phyloP scores from a whole-genome alignment of 2,329 filamentous ascomycete genomes.

The Aspergillus piperis region DNA sequence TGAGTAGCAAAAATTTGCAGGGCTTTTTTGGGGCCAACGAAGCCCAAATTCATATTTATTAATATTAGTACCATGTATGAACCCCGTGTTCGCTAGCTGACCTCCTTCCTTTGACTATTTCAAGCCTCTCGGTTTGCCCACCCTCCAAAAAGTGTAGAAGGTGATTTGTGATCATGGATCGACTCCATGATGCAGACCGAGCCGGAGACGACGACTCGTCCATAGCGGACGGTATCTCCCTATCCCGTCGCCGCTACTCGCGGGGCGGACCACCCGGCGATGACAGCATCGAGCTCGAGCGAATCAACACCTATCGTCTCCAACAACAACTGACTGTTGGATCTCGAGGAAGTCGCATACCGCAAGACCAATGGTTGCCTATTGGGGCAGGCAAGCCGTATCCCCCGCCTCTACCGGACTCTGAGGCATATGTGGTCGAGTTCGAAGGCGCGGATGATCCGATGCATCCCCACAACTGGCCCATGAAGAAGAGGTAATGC shows the following conservation, averaged over 20 bases:
- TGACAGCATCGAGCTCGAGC: slow-evolving; percentile 17
- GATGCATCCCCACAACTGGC: slow-evolving; percentile 55
- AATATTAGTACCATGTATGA: neutral
- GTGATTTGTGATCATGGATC: neutral
- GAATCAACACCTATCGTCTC: slow-evolving; percentile 21
- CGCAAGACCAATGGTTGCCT: slow-evolving; percentile 20
- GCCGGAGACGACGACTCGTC: neutral
- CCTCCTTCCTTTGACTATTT: neutral
- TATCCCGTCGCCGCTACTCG: neutral
- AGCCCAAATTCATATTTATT: neutral
- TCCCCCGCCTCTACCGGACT: slow-evolving; percentile 50
- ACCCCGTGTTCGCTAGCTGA: neutral
- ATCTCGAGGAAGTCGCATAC: slow-evolving; percentile 17
- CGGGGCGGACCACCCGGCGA: neutral
- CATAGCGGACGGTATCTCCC: neutral
- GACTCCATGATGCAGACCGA: neutral
- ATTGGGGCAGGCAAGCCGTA: slow-evolving; percentile 47
- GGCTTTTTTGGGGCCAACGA: neutral
- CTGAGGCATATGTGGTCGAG: slow-evolving; percentile 57
- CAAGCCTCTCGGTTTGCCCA: neutral
- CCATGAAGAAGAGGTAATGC: slow-evolving; percentile 44
- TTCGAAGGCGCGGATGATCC: slow-evolving; percentile 56
- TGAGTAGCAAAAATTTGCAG: neutral
- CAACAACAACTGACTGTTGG: slow-evolving; percentile 23
- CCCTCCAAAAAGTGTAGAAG: neutral